Conservation (phyloP, 2,329 filamentous ascomycete genomes). For the Beauveria medogensis region DNA sequence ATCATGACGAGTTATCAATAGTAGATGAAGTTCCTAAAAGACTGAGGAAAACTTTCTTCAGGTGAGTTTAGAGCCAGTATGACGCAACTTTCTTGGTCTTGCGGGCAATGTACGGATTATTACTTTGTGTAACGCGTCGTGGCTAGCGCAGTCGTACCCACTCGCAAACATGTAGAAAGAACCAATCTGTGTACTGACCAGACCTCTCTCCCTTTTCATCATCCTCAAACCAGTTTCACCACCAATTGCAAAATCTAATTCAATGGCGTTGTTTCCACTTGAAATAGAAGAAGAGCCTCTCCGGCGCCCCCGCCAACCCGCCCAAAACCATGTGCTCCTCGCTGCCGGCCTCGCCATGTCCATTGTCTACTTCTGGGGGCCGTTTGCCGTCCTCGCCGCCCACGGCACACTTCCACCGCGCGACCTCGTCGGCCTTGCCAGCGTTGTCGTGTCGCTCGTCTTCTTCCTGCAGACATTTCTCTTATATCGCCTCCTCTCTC, state of each 20-base stretch:
- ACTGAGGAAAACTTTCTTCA: neutral
- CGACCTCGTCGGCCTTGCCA: neutral
- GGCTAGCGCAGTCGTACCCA: too few species aligned
- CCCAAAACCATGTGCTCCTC: neutral
- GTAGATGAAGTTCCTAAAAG: too few species aligned
- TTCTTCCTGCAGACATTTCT: conserved; percentile 1
- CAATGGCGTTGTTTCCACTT: neutral
- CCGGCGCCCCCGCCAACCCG: neutral
- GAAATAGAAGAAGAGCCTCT: neutral
- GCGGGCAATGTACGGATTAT: too few species aligned
- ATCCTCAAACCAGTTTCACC: neutral
- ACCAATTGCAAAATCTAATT: conserved; percentile 10
- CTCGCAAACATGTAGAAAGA: too few species aligned
- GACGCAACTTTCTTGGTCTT: too few species aligned
- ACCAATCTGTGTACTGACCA: neutral
- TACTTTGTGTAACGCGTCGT: too few species aligned
- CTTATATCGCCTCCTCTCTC: neutral
- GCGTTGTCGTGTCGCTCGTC: neutral
- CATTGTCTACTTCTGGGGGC: conserved; percentile 1
- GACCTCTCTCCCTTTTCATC: neutral
- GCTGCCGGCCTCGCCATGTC: neutral
- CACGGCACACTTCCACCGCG: neutral
- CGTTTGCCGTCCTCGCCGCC: neutral
- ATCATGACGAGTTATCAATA: too few species aligned
- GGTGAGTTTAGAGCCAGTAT: too few species aligned